These are phyloP conservation scores for Sparassis latifolia DNA, from an alignment of 1,284 basidiomycete species.

Conservation along the genomic window DNA sequence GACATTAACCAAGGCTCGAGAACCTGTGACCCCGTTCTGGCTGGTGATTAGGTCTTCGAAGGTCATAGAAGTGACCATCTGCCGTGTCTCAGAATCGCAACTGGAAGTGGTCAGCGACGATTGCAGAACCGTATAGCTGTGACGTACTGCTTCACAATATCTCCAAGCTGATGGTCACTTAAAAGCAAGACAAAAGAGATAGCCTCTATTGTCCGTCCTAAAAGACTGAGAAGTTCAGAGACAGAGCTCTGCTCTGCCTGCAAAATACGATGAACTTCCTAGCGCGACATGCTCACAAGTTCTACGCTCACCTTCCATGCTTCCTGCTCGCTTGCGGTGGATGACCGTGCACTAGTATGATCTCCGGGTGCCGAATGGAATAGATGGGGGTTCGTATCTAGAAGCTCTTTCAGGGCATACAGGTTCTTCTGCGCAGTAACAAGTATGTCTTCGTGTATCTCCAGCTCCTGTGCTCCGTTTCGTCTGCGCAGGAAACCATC, in stretches of 20 bases:
- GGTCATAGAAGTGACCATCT: conserved; percentile 61
- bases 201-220: conserved; percentile 83
- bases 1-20: conserved; percentile 86
- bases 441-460: conserved; percentile 57
- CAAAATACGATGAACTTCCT: conserved; percentile 4
- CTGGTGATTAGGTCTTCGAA: conserved; percentile 84
- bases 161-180: conserved; percentile 86
- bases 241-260: conserved; percentile 82
- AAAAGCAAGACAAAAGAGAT: conserved; percentile 91
- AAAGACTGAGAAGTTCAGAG: conserved; percentile 61
- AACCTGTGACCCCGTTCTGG: conserved; percentile 76
- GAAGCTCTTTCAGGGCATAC: conserved; percentile 67
- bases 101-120: conserved; percentile 65
- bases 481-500: conserved; percentile 8
- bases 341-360: conserved; percentile 43
- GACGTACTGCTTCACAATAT: conserved; percentile 74
- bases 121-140: conserved; percentile 61
- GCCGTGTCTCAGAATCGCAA: conserved; percentile 66
- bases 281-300: not conserved
- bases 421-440: conserved; percentile 76
- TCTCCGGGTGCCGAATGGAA: conserved; percentile 74
- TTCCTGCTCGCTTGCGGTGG: conserved; percentile 62
- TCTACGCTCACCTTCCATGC: conserved; percentile 65
- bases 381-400: conserved; percentile 72
- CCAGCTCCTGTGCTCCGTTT: conserved; percentile 43